Base-by-base conservation (phyloP, 139 green algal species). In the Volvox africanus region DNA sequence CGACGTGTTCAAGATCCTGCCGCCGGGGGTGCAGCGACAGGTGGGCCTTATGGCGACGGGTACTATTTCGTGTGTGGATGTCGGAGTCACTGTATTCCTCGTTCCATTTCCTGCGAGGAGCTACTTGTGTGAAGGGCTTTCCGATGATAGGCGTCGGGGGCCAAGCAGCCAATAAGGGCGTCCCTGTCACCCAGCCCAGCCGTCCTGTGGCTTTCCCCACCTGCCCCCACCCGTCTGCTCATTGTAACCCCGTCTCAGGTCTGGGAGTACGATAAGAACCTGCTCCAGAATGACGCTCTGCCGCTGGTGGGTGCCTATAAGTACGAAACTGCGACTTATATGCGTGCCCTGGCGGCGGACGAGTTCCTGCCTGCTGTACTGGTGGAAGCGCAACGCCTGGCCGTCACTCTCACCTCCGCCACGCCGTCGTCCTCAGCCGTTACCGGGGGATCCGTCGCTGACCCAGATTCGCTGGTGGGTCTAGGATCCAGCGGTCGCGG, bases 221-320 rank as follows among this genome's bases (percentile, higher is more conserved):
- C n/a, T n/a, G n/a, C n/a, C n/a, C n/a, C 44, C 44, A 9, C 44
- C 44, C 44, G 44, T 9, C 44, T 14, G 5, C 44, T 55, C 44
- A 55, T 9, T 55, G 44, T 9, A 55, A 14, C 9, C 44, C 44
- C 44, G 9, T 9, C 28, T 0, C 94, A 98, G 95, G 97, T 97
- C 37, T 98, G 95, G 93, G 97, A 98, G 93, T 96, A 97, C 89
- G 97, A 98, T 94, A 97, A 95, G 86, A 97, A 96, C 88, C 93
- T 98, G 88, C 94, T 98, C 35, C 95, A 97, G 92, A 71, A 93
- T 21, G 95, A 98, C 71, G 96, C 96, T 1, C 82, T 97, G 83
- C 92, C 95, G 26, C 92, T 94, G 36, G 93, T 98, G n/a, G 90
- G 87, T n/a, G 92, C 94, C 0, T 98, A 97, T 93, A 95, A 95